These are phyloP conservation scores for Sutorius eximius DNA, from an alignment of 1,284 basidiomycete genomes.

Conservation along the genomic window DNA sequence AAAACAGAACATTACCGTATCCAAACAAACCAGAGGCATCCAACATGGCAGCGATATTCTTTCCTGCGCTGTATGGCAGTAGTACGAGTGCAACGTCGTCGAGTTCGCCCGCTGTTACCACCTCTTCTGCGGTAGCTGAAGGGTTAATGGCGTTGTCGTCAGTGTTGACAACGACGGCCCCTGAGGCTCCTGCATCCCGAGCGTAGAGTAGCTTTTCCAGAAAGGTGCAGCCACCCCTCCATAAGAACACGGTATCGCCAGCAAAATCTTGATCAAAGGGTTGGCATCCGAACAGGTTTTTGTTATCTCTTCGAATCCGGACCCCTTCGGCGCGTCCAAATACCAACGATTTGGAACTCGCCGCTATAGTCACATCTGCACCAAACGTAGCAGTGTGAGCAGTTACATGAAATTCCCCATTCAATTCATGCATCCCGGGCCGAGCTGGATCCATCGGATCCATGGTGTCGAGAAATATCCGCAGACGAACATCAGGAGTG, in stretches of 20 bases:
- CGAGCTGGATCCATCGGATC: constrained; percentile 45
- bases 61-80: constrained; percentile 52
- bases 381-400: constrained; percentile 75
- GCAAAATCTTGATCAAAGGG: constrained; percentile 50
- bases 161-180: constrained; percentile 70
- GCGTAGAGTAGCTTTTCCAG: constrained; percentile 74
- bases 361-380: constrained; percentile 49
- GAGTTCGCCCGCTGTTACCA: constrained; percentile 57
- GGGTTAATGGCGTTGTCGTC: constrained; percentile 64
- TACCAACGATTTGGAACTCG: constrained; percentile 32
- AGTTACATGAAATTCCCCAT: constrained; percentile 48
- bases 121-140: constrained; percentile 57
- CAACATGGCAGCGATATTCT: constrained; percentile 54
- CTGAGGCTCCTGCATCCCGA: constrained; percentile 64
- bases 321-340: constrained; percentile 54
- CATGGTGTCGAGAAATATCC: constrained; percentile 53
- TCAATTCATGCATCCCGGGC: constrained; percentile 35
- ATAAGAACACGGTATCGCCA: constrained; percentile 55
- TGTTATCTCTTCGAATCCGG: constrained; percentile 47
- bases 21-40: constrained; percentile 47
- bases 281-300: constrained; percentile 59
- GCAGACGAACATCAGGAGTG: constrained; percentile 52
- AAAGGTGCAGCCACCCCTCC: constrained; percentile 80
- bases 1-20: constrained; percentile 51
- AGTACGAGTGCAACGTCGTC: constrained; percentile 61